A percentile compares a stretch with the other conserved stretches of the same genome.
These are phyloP conservation scores for Trichoderma atroviride DNA, from an alignment of 2,329 filamentous ascomycete genomes.

Conservation along the genomic window DNA sequence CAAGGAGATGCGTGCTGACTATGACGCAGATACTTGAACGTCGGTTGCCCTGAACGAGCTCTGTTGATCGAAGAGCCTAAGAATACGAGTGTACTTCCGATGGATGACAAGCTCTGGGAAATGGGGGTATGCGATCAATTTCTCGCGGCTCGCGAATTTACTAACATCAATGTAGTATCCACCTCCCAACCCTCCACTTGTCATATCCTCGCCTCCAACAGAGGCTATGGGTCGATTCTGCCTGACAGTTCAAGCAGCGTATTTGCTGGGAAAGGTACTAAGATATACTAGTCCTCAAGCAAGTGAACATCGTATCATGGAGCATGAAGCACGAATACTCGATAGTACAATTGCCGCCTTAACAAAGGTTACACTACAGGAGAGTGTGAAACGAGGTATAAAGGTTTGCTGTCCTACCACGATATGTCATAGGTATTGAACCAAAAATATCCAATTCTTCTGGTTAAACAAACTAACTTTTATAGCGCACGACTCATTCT, in stretches of 20 bases:
- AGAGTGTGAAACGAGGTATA: neutral
- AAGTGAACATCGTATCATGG: neutral
- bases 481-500: constrained; percentile 3
- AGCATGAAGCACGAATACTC: neutral
- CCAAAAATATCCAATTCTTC: neutral
- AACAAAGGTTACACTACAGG: constrained; percentile 5
- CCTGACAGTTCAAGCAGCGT: constrained; percentile 6
- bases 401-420: neutral
- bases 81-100: neutral
- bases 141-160: neutral
- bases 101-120: constrained; percentile 6
- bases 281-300: neutral
- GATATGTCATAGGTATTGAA: constrained; percentile 1
- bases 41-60: constrained; percentile 3
- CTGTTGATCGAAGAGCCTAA: constrained; percentile 1
- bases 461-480: neutral
- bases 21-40: neutral
- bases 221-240: constrained; percentile 5
- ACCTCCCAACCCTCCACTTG: neutral
- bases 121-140: neutral
- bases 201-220: neutral
- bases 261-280: neutral
- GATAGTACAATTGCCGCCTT: neutral
- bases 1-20: neutral
- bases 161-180: neutral